phyloP scores from a whole-genome alignment of 2,329 filamentous ascomycete species.

The Chrysoporthe puriensis region DNA sequence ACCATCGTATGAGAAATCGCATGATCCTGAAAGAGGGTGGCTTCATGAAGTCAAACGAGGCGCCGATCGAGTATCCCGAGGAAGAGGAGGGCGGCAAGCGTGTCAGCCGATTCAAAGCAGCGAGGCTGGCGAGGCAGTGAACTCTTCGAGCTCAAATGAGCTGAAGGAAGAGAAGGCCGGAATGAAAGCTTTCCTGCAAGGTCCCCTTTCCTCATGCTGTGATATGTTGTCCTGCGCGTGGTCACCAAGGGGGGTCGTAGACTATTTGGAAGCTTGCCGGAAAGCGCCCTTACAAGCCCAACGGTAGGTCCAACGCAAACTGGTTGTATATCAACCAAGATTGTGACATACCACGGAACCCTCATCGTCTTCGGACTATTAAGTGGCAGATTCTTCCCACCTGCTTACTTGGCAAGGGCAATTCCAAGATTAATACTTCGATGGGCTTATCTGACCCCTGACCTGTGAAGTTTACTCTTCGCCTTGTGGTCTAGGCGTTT shows the following conservation, averaged over 20 bases:
- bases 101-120: conserved; percentile 75
- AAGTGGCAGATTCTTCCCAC: conserved; percentile 48
- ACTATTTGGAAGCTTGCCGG: not conserved
- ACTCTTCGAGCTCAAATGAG: too few relatives aligned
- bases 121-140: conserved; percentile 60
- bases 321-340: too few relatives aligned
- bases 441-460: conserved; percentile 66
- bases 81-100: conserved; percentile 67
- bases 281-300: not conserved
- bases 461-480: conserved; percentile 35
- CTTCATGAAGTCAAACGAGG: conserved; percentile 73
- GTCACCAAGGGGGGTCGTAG: not conserved
- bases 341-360: conserved; percentile 42
- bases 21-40: conserved; percentile 84
- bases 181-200: not conserved
- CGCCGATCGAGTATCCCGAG: conserved; percentile 67
- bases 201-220: not conserved
- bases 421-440: conserved; percentile 57
- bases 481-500: conserved; percentile 56
- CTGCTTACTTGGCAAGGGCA: conserved; percentile 57
- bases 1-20: conserved; percentile 79
- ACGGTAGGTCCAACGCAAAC: not conserved
- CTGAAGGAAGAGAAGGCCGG: not conserved
- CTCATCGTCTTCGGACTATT: conserved; percentile 50
- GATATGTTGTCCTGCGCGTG: not conserved